Evolutionary conservation across 148 eudicot species (phyloP), one percentile per base, ranked within the genome.

Genomic region (Amaranthus cruentus): DNA sequence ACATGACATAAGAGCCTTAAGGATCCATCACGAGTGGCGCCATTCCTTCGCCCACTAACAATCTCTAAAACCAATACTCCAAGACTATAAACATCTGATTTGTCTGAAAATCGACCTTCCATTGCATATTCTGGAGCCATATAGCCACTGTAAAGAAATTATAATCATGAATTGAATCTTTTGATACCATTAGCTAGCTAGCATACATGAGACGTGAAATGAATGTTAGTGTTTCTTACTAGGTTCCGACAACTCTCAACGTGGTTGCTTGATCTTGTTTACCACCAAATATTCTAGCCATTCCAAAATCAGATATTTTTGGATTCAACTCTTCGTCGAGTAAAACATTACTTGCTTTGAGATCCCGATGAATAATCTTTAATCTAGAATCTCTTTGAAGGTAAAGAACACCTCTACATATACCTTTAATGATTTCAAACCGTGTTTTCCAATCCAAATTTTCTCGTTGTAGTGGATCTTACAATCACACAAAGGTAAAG

Each of bases 211-310:
- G 51, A 18, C 51, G 18, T 47, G 2, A 66, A 59, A 59, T 2
- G 7, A 2, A 82, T 4, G 49, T 44, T 9, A 43, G 42, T 9
- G 61, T 7, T 67, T 59, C 90, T 81, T 85, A 89, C 95, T 84
- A 86, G 57, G 91, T 89, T 53, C 95, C 95, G 46, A 87, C 89
- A 8, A 89, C 84, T 63, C 89, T 80, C 65, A 46, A 73, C 43
- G 89, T 89, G 54, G 80, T 83, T 5, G 77, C 88, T 84, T 87
- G 84, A 58, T 81, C 79, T 78, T 85, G 81, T 61, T 81, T 80
- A 53, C 79, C 87, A 21, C 85, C 88, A 49, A 87, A 83, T 47
- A 85, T 85, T 76, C 85, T 82, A n/a, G 91, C 91, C 87, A 84
- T 82, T 10, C 88, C 88, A 60, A 85, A 88, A 63, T 88, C 88